Base-by-base conservation (phyloP, 805 yeast genomes). In the Candida yuanshanica region DNA sequence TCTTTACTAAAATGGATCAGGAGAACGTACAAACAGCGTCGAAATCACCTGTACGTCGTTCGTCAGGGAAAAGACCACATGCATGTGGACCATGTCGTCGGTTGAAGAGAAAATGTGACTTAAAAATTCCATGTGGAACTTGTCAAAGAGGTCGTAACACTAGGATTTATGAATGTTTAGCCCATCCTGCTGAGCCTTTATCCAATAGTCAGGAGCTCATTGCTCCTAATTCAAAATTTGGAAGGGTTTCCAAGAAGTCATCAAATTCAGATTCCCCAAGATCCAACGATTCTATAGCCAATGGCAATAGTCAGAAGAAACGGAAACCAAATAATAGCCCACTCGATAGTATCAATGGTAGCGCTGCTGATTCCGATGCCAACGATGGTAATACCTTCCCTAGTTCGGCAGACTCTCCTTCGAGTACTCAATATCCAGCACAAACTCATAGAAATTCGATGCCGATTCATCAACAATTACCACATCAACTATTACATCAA, bases 51-150 rank as follows among this genome's bases (percentile, higher is more conserved):
- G 37, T 35, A 2, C 13, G 39, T 5, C 18, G 32, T n/a, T 13
- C 44, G 18, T 12, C 42, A 3, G 52, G 56, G 6, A 55, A 55
- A 46, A 55, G 51, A 37, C 43, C 53, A 2, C 60, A 56, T 26
- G 59, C 60, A 9, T 56, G 60, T 44, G 60, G 60, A 1, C 60
- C 60, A 1, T 56, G 60, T 38, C 55, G 60, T 17, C 44, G 60
- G 10, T 44, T 56, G 20, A 56, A 56, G 42, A 39, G 60, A 20
- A 56, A 51, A 32, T 56, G 60, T 36, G 58, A 56, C 35, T 35
- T 56, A 4, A 51, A 50, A 31, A 41, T 56, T 11, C 60, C 60
- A 5, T 56, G 60, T 43, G 49, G 55, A 6, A 53, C 58, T 2
- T 56, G 60, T 27, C 45, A 48, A 22, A 45, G 53, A 20, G 60